Base-by-base conservation (phyloP, 768 basidiomycete genomes). In the Paxillus involutus region DNA sequence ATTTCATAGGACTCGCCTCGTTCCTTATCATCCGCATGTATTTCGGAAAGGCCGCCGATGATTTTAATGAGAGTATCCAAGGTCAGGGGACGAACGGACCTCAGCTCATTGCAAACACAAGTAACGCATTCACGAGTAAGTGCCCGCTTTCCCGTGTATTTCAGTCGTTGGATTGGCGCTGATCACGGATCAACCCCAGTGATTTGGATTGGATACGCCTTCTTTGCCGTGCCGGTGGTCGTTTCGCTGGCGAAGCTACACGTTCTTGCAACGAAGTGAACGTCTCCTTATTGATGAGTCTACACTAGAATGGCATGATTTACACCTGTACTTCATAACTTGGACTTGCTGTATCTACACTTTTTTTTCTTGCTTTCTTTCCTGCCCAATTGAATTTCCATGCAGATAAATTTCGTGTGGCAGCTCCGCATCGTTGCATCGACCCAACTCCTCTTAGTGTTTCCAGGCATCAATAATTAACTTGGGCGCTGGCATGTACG, bases 161-260 rank as follows among this genome's bases (percentile, higher is more conserved):
- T 42, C 21, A 17, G n/a, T 19, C 6, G 47, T 14, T 19, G 36
- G 26, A 37, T 35, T 40, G 44, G 41, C 36, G 37, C 37, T 59
- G 24, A 61, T 52, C 9, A 14, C 49, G 9, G 13, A 30, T 13
- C 6, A 44, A 48, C 44, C 21, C 14, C 42, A 92, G 89, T 92
- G 88, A 77, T 85, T 41, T 91, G 86, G 82, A 82, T 90, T 17
- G 88, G 81, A 14, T 89, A 88, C 59, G 82, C 85, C 6, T 91
- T 92, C 65, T 85, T 80, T 55, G 81, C 78, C 2, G 79, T 89
- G 19, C 87, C 89, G 5, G 74, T 91, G 41, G 79, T 89, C 17
- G 79, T 82, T 56, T 82, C 87, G 9, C 69, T 91, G 44, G 76
- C 86, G 11, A 89, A 88, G 66, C 64, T 89, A 35, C 84, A 91